Evolutionary conservation across 2,329 filamentous ascomycete species (phyloP), one percentile per base, ranked within the genome.

Genomic region (Curvularia hawaiiensis): DNA sequence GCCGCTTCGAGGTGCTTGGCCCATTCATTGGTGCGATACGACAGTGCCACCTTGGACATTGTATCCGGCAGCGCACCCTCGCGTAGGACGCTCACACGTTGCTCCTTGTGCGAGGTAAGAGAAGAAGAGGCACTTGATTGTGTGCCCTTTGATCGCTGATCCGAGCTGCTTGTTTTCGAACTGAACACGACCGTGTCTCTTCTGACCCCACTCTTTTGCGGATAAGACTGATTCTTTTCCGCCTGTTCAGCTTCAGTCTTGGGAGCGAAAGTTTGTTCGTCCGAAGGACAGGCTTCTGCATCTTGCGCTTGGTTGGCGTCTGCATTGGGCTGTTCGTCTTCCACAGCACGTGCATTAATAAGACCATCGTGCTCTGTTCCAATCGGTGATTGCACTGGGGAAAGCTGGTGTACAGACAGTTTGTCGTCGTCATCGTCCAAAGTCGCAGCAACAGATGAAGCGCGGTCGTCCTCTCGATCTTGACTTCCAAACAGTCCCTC

Each of bases 21-120:
- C 94, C 94, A 98, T 77, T 98, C 94, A 63, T 96, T 96, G 1
- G 92, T 97, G 56, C 94, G 86, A 71, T 95, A 96, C 0, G 90
- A 90, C 73, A 91, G 80, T 1, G 92, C 89, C 9, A 96, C 85
- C 59, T 86, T 88, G 1, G 92, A 95, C 33, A 92, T 77, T 12
- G 86, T 85, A n/a, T 82, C 79, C 0, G 91, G 90, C 10, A 96
- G 82, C 11, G 82, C 82, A 3, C 87, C 85, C 8, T 67, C 61
- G 7, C 60, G 59, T 5, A 72, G 58, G 43, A 78, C 84, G 16
- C 75, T 76, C 8, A 78, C 74, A 14, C 78, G 76, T n/a, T 60
- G 60, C 22, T 68, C 75, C 1, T 66, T 70, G 0, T 63, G 68
- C 14, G 69, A 73, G 18, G 50, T 60, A 14, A 63, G 58, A 10